phyloP scores from a whole-genome alignment of 1,284 basidiomycete genomes.

The Phlebopus sp. region DNA sequence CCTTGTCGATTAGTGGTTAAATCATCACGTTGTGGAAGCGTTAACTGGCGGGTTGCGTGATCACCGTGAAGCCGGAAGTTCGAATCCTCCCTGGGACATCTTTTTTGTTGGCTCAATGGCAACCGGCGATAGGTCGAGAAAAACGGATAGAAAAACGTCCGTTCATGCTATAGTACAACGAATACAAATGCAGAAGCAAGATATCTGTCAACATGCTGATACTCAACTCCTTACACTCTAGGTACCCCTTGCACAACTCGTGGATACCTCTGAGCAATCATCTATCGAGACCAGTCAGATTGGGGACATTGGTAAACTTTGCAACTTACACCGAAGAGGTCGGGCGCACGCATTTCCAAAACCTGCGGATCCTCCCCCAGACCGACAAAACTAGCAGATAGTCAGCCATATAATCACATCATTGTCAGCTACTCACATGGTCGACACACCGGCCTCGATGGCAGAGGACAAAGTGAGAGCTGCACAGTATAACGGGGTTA shows the following conservation, averaged over 20 bases:
- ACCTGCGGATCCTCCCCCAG: conserved; percentile 80
- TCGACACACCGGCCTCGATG: conserved; percentile 80
- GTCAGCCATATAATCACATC: background rate
- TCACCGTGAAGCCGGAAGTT: conserved; percentile 37
- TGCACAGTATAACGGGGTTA: conserved; percentile 25
- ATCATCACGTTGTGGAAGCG: conserved; percentile 40
- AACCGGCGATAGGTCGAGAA: no score
- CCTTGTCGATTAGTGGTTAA: conserved; percentile 42
- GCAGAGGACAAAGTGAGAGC: conserved; percentile 67
- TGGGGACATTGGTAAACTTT: background rate
- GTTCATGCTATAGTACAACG: background rate
- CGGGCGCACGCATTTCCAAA: conserved; percentile 71
- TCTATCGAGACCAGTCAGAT: conserved; percentile 31
- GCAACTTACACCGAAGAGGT: conserved; percentile 57
- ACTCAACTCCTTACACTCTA: conserved; percentile 20
- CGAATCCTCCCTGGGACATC: conserved; percentile 41
- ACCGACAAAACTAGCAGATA: conserved; percentile 65
- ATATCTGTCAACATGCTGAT: background rate
- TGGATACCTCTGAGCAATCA: conserved; percentile 62
- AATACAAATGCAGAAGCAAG: background rate
- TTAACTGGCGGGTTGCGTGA: background rate
- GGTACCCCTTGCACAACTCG: conserved; percentile 55
- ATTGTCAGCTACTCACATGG: conserved; percentile 51
- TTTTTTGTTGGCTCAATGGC: conserved; percentile 16
- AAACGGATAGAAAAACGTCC: no score